Evolutionary conservation across 1,139 yeast species (phyloP).

Genomic region (Magnusiomyces suaveolens): DNA sequence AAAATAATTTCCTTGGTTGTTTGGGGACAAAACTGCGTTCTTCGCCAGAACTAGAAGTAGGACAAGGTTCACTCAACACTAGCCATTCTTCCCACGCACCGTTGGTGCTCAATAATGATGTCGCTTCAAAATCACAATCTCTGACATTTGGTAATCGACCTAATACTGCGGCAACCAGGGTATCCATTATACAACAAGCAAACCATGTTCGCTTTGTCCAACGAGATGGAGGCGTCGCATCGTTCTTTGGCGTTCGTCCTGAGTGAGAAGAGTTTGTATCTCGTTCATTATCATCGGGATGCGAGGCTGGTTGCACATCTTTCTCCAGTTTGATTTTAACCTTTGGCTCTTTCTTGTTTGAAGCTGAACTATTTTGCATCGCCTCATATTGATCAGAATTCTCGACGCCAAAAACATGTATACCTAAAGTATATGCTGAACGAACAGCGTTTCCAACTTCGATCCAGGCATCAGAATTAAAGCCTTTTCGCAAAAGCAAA

Average conservation of each 20-base stretch:
- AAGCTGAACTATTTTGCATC: neutral
- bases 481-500: neutral
- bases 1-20: constrained; percentile 2
- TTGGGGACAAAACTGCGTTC: neutral
- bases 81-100: constrained; percentile 19
- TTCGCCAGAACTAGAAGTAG: constrained; percentile 5
- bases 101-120: constrained; percentile 9
- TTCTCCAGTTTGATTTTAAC: neutral
- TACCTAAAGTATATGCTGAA: neutral
- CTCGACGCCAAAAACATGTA: neutral
- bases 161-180: constrained; percentile 17
- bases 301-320: neutral
- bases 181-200: constrained; percentile 19
- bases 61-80: constrained; percentile 12
- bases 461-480: neutral
- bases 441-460: neutral
- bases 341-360: neutral
- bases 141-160: constrained; percentile 18
- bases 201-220: constrained; percentile 18
- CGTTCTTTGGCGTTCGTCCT: neutral
- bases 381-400: neutral
- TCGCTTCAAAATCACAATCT: constrained; percentile 14
- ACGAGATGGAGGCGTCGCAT: constrained; percentile 1
- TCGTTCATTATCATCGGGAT: neutral
- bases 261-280: neutral